Evolutionary conservation across 345 rosid species (phyloP).

Genomic region (Ricinus communis): DNA sequence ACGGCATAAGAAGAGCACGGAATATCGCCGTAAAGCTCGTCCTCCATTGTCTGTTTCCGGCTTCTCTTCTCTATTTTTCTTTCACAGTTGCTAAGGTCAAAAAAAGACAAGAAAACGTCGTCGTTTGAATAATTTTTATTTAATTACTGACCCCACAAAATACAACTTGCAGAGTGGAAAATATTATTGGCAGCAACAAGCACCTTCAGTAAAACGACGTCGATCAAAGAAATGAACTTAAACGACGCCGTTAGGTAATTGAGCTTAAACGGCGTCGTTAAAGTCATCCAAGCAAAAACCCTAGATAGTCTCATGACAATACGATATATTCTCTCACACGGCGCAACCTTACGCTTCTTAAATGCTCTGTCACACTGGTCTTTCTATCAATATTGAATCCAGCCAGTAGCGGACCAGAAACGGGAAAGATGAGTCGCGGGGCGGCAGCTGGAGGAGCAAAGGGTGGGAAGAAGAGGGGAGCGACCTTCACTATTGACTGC

Average conservation of each 20-base stretch:
- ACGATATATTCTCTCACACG: neutral
- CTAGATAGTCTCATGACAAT: neutral
- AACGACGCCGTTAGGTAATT: conserved; percentile 16
- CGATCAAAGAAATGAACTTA: too few species aligned
- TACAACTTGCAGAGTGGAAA: too few species aligned
- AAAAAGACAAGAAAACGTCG: neutral
- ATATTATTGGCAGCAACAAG: too few species aligned
- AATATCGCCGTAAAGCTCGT: conserved; percentile 42
- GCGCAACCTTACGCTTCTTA: neutral
- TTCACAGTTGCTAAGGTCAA: neutral
- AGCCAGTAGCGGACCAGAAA: neutral
- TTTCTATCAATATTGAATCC: neutral
- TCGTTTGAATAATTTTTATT: too few species aligned
- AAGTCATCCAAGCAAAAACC: neutral
- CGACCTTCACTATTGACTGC: conserved; percentile 22
- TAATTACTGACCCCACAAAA: too few species aligned
- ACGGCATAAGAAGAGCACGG: conserved; percentile 86
- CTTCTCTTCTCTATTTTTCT: neutral
- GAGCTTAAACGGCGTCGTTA: conserved; percentile 4
- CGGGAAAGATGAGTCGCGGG: conserved; percentile 16
- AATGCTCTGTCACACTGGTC: neutral
- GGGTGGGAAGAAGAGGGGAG: conserved; percentile 30
- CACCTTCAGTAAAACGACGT: too few species aligned
- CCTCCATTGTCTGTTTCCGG: conserved; percentile 48
- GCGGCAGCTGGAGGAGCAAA: conserved; percentile 16